Conservation (phyloP, 495 filamentous ascomycete genomes). For the Pyronema domesticum region DNA sequence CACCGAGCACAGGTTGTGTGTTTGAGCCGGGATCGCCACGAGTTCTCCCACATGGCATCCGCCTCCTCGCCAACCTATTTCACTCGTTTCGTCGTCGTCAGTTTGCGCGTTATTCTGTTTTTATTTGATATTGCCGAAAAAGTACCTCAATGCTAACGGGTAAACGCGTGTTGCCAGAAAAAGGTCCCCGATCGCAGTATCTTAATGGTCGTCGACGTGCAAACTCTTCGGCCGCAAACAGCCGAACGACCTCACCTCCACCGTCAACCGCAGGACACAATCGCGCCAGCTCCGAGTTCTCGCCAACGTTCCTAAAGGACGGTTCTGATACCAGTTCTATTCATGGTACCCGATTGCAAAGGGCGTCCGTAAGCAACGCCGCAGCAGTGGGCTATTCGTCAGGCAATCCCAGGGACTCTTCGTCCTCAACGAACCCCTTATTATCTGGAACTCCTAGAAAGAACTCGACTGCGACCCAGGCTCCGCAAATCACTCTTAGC, state of each 20-base stretch:
- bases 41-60: background rate
- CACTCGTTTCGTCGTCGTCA: background rate
- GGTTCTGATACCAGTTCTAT: constrained; percentile 2
- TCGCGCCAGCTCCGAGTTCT: constrained; percentile 47
- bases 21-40: constrained; percentile 1
- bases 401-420: background rate
- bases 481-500: constrained; percentile 1
- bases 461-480: background rate
- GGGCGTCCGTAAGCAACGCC: background rate
- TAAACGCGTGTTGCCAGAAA: constrained; percentile 19
- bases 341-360: background rate
- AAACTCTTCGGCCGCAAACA: constrained; percentile 25
- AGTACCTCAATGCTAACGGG: constrained; percentile 20
- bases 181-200: constrained; percentile 17
- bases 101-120: background rate
- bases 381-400: background rate
- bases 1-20: background rate
- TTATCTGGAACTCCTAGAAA: background rate
- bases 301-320: constrained; percentile 25
- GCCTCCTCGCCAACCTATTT: background rate
- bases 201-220: constrained; percentile 26
- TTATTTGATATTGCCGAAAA: background rate
- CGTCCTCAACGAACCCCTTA: background rate
- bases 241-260: constrained; percentile 21
- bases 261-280: constrained; percentile 35